Conservation (phyloP, 371 early-diverging fungal genomes). For the Mortierella sp. region DNA sequence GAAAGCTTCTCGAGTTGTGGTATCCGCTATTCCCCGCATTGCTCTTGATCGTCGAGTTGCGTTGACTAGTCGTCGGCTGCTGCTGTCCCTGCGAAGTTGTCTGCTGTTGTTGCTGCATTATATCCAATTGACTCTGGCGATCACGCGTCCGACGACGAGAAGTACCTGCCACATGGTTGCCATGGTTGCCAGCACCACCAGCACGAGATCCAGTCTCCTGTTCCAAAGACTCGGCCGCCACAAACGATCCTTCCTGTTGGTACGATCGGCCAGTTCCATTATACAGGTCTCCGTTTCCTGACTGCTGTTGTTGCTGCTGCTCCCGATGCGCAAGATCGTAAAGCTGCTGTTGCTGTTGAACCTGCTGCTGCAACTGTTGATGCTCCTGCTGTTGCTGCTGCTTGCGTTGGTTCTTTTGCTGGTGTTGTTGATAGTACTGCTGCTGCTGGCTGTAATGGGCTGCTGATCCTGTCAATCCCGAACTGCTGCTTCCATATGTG, state of each 20-base stretch:
- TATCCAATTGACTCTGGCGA: constrained; percentile 44
- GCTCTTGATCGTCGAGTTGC: constrained; percentile 5
- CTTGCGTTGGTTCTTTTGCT: constrained; percentile 43
- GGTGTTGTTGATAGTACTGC: constrained; percentile 44
- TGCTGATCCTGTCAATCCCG: constrained; percentile 24
- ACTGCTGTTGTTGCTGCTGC: constrained; percentile 19
- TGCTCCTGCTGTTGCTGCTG: constrained; percentile 49
- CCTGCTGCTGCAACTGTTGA: constrained; percentile 48
- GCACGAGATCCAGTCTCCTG: neutral
- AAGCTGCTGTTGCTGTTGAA: constrained; percentile 49
- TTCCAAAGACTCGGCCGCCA: constrained; percentile 9
- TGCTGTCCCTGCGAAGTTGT: neutral
- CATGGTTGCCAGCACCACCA: neutral
- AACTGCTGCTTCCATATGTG: constrained; percentile 35
- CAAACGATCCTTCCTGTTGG: constrained; percentile 23
- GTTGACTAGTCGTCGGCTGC: neutral
- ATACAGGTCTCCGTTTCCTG: constrained; percentile 10
- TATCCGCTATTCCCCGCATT: neutral
- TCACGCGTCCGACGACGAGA: constrained; percentile 41
- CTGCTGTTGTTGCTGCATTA: constrained; percentile 31
- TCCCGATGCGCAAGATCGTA: constrained; percentile 33
- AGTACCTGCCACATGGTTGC: neutral
- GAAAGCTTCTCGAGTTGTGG: neutral
- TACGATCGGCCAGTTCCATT: neutral
- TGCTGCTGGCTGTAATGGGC: constrained; percentile 48